Evolutionary conservation across 495 filamentous ascomycete genomes (phyloP), one percentile per base, ranked within the genome.

Genomic region (Glonium stellatum): DNA sequence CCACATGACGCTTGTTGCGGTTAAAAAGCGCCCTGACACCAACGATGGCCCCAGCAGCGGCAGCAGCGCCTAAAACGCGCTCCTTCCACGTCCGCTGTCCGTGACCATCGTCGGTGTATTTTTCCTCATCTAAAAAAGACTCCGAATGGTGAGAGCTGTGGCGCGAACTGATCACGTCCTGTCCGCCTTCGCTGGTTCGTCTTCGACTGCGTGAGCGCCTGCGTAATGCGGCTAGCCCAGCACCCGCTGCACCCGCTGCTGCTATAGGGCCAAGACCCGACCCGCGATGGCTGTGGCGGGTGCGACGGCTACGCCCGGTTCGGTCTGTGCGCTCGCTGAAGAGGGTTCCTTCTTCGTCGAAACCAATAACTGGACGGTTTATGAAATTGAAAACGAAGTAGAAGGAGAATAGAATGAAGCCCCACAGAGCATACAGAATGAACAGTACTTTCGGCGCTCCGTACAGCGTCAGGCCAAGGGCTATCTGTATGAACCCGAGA

Each of bases 391-490:
- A 76, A 31, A 90, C 74, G 62, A 96, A 91, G 71, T 86, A 95
- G 15, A 78, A 59, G 1, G 87, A 57, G 5, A 95, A 58, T 11
- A 92, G 75, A 15, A 82, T 77, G 11, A 81, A 84, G 67, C 82
- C 86, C 67, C 82, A 87, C 1, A 97, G 60, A 0, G 92, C 78
- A 67, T 86, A 98, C 4, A 97, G 76, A 57, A 97, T 85, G 70
- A 98, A 98, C 0, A 90, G 76, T 12, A 76, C 75, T 70, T 87
- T 83, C 13, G 95, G 93, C 35, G 90, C 93, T 15, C 93, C 93
- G 67, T 97, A 98, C 11, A 98, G 79, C 4, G 90, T 92, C 52
- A 98, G 79, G 0, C 93, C 93, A 0, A 97, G 76, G 0, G 92
- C 88, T 25, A 97, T 84, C 70, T 98, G 95, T 8, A 87, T 80